Percentiles rank a stretch among this genome's conserved stretches.
These are phyloP conservation scores for Rhizopus sp. DNA, from an alignment of 371 early-diverging fungal species.

Conservation along the genomic window DNA sequence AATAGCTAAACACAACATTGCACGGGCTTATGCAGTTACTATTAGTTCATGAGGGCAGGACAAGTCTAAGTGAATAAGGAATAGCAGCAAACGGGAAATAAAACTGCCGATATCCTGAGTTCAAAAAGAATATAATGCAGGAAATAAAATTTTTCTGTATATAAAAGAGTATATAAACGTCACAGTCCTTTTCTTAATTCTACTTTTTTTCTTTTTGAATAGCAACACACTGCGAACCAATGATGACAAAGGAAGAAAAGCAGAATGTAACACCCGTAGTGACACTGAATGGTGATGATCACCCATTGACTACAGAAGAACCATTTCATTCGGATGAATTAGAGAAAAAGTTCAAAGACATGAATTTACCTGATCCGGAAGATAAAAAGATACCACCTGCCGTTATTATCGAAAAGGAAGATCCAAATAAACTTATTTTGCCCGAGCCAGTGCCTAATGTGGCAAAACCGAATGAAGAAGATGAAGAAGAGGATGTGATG, in stretches of 20 bases:
- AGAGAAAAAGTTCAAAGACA: constrained; percentile 18
- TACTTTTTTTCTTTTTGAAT: constrained; percentile 9
- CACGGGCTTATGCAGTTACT: background rate
- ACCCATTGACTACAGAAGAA: constrained; percentile 32
- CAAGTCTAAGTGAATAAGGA: no score
- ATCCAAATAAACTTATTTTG: constrained; percentile 15
- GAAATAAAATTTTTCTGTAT: constrained; percentile 11
- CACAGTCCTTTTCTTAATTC: background rate
- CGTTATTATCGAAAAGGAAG: constrained; percentile 20
- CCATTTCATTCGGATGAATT: constrained; percentile 20
- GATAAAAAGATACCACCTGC: constrained; percentile 25
- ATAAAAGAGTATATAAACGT: constrained; percentile 1
- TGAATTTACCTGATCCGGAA: constrained; percentile 20
- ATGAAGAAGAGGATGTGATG: constrained; percentile 11
- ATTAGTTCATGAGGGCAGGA: no score
- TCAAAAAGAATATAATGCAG: constrained; percentile 1
- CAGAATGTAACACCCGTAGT: constrained; percentile 3
- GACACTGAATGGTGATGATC: constrained; percentile 7
- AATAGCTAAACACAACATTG: background rate
- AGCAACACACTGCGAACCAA: background rate
- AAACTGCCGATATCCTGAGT: no score
- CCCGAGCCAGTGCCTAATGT: constrained; percentile 10
- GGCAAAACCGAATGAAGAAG: constrained; percentile 9
- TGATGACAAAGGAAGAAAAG: constrained; percentile 2
- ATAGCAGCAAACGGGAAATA: no score